These are phyloP conservation scores for Sporothrix variecibatus DNA, from an alignment of 2,329 filamentous ascomycete species.

Conservation along the genomic window DNA sequence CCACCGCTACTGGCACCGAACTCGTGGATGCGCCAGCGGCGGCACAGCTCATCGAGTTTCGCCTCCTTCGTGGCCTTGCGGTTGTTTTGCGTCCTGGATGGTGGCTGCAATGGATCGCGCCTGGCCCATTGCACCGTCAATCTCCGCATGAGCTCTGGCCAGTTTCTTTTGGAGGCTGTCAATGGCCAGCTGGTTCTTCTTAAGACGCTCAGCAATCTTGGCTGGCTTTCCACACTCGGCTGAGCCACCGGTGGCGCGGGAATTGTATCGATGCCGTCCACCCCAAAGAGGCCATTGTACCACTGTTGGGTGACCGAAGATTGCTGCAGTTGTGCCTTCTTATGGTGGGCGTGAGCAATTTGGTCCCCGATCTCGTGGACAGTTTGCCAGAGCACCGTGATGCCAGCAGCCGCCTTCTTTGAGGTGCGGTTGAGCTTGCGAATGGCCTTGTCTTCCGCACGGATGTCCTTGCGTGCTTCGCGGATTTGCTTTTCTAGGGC, in stretches of 20 bases:
- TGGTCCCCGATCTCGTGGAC: background rate
- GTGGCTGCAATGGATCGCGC: background rate
- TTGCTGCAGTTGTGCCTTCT: background rate
- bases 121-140: background rate
- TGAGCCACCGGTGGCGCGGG: background rate
- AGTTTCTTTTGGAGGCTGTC: background rate
- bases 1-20: background rate
- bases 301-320: background rate
- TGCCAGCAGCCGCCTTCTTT: background rate
- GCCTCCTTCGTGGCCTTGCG: background rate
- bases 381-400: background rate
- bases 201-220: background rate
- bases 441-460: background rate
- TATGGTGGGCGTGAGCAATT: background rate
- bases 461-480: slow-evolving; percentile 17
- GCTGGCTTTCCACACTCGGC: background rate
- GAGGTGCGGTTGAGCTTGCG: background rate
- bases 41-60: slow-evolving; percentile 15
- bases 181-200: background rate
- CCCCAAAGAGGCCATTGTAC: background rate
- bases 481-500: slow-evolving; percentile 27
- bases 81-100: background rate
- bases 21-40: slow-evolving; percentile 22
- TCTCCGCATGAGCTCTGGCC: background rate
- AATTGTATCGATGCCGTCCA: background rate